Evolutionary conservation across 805 yeast genomes (phyloP).

Genomic region (Isabelozyma pseudorhagii): DNA sequence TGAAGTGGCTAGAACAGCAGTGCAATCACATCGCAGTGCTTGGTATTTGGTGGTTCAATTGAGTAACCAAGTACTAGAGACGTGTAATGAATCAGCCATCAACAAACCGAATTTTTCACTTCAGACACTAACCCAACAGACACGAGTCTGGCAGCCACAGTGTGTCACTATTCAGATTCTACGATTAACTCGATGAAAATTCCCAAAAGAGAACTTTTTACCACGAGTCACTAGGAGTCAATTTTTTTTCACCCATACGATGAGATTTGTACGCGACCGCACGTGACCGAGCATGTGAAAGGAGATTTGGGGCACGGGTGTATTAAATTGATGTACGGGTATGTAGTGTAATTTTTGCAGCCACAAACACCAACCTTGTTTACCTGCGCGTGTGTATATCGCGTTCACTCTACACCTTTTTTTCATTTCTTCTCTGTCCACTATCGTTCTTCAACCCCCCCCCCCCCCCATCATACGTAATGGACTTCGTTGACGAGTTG

Average conservation of each 20-base stretch:
- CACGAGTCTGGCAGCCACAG: not conserved
- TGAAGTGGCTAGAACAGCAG: no score
- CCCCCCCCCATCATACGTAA: not conserved
- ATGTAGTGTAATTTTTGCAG: not conserved
- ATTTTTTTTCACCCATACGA: not conserved
- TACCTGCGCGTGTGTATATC: not conserved
- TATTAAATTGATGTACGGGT: not conserved
- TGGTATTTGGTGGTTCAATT: no score
- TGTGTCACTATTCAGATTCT: no score
- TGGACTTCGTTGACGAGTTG: constrained; percentile 20
- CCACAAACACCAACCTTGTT: not conserved
- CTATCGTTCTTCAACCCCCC: not conserved
- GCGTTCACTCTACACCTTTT: not conserved
- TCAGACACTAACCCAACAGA: not conserved
- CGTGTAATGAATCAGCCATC: no score
- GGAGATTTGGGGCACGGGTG: not conserved
- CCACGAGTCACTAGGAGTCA: not conserved
- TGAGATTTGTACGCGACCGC: not conserved
- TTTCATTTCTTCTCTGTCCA: not conserved
- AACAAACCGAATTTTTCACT: no score
- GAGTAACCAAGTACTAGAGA: no score
- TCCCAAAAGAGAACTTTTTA: not conserved
- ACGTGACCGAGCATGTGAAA: not conserved
- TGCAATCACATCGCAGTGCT: no score
- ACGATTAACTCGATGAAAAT: not conserved